Percentiles rank a stretch among this genome's conserved stretches.
These are phyloP conservation scores for Penicillium digitatum DNA, from an alignment of 2,329 filamentous ascomycete genomes.

Conservation along the genomic window DNA sequence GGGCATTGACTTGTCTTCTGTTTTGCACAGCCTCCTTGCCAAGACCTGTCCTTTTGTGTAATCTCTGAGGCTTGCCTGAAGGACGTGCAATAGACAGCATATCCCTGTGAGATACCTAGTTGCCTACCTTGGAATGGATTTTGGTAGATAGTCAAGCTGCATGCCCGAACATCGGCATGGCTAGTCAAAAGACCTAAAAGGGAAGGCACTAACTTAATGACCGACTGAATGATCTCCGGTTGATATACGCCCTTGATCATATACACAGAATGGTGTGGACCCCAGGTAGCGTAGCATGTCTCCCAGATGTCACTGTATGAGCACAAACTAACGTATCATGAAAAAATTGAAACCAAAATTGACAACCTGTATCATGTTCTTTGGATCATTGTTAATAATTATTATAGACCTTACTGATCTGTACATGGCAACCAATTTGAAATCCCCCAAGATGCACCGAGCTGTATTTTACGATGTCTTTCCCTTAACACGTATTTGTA, in stretches of 20 bases:
- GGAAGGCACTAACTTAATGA: neutral
- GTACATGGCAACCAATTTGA: neutral
- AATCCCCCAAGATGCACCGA: neutral
- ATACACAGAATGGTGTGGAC: neutral
- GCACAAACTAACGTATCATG: neutral
- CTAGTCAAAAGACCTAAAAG: neutral
- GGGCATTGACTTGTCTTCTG: neutral
- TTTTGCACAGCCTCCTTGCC: constrained; percentile 14
- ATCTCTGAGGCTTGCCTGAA: too few relatives aligned
- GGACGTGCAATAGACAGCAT: neutral
- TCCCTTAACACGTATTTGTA: neutral
- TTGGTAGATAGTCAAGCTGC: neutral
- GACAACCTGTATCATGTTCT: neutral
- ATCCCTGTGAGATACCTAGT: neutral
- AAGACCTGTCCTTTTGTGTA: neutral
- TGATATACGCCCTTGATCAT: neutral
- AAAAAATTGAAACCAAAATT: too few relatives aligned
- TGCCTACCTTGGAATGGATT: neutral
- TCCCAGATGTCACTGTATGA: neutral
- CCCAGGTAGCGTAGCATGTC: neutral
- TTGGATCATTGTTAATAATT: too few relatives aligned
- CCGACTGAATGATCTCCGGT: neutral
- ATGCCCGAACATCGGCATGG: neutral
- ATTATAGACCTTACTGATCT: too few relatives aligned
- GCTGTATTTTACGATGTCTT: neutral